phyloP scores from a whole-genome alignment of 2,329 filamentous ascomycete species.

The Blastomyces parvus region DNA sequence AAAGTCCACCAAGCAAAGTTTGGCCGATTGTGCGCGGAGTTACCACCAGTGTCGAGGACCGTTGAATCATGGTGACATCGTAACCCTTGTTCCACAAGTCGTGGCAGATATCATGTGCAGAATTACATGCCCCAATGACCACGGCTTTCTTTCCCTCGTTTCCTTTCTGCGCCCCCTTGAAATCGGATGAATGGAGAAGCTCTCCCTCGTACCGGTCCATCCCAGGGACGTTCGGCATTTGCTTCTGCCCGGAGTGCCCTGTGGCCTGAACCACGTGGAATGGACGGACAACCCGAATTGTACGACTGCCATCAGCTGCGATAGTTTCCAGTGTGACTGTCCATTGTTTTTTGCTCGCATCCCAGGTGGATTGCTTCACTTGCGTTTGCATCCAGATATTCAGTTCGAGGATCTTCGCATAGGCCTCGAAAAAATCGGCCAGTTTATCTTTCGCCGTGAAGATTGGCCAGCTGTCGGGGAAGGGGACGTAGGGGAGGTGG shows the following conservation, averaged over 20 bases:
- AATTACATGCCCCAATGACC: slow-evolving; percentile 43
- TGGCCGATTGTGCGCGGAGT: slow-evolving; percentile 37
- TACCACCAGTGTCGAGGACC: slow-evolving; percentile 43
- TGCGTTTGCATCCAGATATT: slow-evolving; percentile 38
- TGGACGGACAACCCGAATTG: slow-evolving; percentile 23
- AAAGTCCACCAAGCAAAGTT: slow-evolving; percentile 37
- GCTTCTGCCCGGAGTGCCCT: slow-evolving; percentile 37
- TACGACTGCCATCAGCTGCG: background rate
- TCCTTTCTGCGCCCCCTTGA: slow-evolving; percentile 32
- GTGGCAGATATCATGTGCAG: slow-evolving; percentile 43
- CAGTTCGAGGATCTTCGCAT: slow-evolving; percentile 41
- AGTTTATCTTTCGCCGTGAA: slow-evolving; percentile 42
- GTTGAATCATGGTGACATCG: slow-evolving; percentile 46
- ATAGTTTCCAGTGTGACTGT: background rate
- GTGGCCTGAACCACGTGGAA: slow-evolving; percentile 43
- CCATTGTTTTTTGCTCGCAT: background rate
- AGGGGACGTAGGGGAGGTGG: slow-evolving; percentile 32
- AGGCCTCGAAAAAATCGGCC: slow-evolving; percentile 42
- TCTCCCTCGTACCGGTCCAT: slow-evolving; percentile 36
- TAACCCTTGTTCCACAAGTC: slow-evolving; percentile 43
- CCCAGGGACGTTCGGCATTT: slow-evolving; percentile 33
- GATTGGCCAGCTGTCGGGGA: slow-evolving; percentile 35
- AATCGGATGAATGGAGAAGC: slow-evolving; percentile 37
- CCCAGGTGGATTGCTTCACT: slow-evolving; percentile 24
- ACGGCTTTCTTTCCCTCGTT: slow-evolving; percentile 38